phyloP scores from a whole-genome alignment of 2,329 filamentous ascomycete genomes.

The Sporothrix mexicana region DNA sequence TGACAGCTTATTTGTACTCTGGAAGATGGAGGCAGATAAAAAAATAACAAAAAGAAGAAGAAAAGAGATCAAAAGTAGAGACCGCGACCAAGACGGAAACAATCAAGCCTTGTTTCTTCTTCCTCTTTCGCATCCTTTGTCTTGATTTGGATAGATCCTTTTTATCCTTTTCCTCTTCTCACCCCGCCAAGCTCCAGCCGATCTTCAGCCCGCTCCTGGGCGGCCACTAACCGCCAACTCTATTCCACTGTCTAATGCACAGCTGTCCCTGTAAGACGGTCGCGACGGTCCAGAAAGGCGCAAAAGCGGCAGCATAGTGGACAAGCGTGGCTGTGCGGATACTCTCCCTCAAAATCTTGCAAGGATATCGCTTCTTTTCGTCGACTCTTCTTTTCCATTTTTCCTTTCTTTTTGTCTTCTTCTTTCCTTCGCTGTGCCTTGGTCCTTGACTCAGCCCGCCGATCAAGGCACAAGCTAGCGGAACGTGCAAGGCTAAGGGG shows the following conservation, averaged over 20 bases:
- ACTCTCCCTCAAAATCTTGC: no score
- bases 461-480: neutral
- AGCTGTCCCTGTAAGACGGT: neutral
- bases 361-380: no score
- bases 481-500: neutral
- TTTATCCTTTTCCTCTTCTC: neutral
- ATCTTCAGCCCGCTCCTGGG: neutral
- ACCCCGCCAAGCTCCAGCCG: no score
- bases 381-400: neutral
- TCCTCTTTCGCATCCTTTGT: neutral
- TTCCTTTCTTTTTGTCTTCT: neutral
- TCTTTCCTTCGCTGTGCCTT: neutral
- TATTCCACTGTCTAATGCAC: no score
- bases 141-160: neutral
- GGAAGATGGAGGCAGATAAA: neutral
- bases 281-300: no score
- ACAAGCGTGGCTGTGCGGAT: neutral
- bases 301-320: neutral
- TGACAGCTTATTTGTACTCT: constrained; percentile 11
- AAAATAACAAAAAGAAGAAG: neutral
- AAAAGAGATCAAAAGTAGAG: neutral
- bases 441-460: neutral
- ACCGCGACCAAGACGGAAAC: neutral
- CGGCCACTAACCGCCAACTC: constrained; percentile 4
- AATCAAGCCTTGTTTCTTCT: neutral